These are phyloP conservation scores for Magnolia changhungtana DNA, from an alignment of 164 flowering plant species.

Conservation along the genomic window DNA sequence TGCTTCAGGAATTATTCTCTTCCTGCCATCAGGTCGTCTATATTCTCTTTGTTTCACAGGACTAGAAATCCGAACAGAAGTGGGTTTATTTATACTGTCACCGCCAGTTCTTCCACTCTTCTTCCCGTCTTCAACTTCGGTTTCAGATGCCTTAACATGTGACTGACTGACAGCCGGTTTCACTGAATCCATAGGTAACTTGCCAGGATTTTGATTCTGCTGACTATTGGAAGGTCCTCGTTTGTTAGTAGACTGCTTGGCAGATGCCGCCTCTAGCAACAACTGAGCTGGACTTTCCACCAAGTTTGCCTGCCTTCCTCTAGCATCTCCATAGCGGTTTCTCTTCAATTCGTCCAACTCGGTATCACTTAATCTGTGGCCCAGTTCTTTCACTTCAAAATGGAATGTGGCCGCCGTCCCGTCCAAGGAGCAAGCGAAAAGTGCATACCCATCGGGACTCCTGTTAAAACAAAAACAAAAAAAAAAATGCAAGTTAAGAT, in stretches of 20 bases:
- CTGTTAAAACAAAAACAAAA: conserved; percentile 34
- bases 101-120: conserved; percentile 35
- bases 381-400: conserved; percentile 89
- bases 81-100: conserved; percentile 51
- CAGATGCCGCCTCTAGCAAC: conserved; percentile 89
- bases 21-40: conserved; percentile 96
- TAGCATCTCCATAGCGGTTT: conserved; percentile 91
- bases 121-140: conserved; percentile 50
- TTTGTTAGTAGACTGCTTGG: conserved; percentile 59
- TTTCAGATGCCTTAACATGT: conserved; percentile 32
- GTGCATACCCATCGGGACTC: conserved; percentile 98
- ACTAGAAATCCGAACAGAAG: conserved; percentile 54
- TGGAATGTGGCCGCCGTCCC: conserved; percentile 91
- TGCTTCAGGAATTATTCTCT: conserved; percentile 96
- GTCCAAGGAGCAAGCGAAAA: conserved; percentile 97
- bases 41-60: conserved; percentile 97
- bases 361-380: conserved; percentile 65
- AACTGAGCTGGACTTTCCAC: conserved; percentile 97
- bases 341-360: conserved; percentile 88
- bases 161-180: conserved; percentile 16
- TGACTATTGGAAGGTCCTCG: conserved; percentile 41
- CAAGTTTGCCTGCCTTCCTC: conserved; percentile 81
- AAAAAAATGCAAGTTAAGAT: neutral
- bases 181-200: conserved; percentile 42
- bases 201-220: conserved; percentile 38